Percentiles rank a stretch among this genome's conserved stretches.
Evolutionary conservation across 2,329 filamentous ascomycete genomes (phyloP).

Genomic region (Mariannaea sp.): DNA sequence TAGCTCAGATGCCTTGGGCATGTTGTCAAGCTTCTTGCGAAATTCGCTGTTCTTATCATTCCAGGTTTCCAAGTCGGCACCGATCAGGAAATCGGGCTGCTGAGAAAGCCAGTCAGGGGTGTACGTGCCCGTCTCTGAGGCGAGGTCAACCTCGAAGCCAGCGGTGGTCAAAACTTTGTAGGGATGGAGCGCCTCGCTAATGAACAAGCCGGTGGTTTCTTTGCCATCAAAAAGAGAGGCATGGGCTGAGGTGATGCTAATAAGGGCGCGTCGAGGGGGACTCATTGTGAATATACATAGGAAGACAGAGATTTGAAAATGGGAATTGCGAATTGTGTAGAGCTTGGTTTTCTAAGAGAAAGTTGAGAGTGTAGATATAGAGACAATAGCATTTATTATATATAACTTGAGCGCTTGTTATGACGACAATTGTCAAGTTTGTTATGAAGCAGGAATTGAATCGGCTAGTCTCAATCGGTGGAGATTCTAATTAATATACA

Average conservation of each 20-base stretch:
- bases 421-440: no score
- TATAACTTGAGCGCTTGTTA: no score
- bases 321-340: neutral
- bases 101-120: slow-evolving; percentile 50
- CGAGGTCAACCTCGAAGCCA: slow-evolving; percentile 53
- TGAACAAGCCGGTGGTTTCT: slow-evolving; percentile 50
- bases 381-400: no score
- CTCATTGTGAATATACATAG: slow-evolving; percentile 20
- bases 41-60: slow-evolving; percentile 49
- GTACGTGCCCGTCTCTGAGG: slow-evolving; percentile 51
- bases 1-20: slow-evolving; percentile 42
- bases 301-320: neutral
- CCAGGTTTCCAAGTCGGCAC: slow-evolving; percentile 46
- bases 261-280: slow-evolving; percentile 47
- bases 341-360: no score
- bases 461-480: no score
- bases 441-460: no score
- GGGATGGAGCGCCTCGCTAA: slow-evolving; percentile 54
- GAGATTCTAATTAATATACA: no score
- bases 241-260: slow-evolving; percentile 49
- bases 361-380: no score
- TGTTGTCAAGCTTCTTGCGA: slow-evolving; percentile 50
- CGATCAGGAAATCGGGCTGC: slow-evolving; percentile 48
- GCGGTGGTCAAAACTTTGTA: slow-evolving; percentile 51
- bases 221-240: slow-evolving; percentile 48